Evolutionary conservation across 345 rosid genomes (phyloP), one percentile per base, ranked within the genome.

Genomic region (Balakata baccata): DNA sequence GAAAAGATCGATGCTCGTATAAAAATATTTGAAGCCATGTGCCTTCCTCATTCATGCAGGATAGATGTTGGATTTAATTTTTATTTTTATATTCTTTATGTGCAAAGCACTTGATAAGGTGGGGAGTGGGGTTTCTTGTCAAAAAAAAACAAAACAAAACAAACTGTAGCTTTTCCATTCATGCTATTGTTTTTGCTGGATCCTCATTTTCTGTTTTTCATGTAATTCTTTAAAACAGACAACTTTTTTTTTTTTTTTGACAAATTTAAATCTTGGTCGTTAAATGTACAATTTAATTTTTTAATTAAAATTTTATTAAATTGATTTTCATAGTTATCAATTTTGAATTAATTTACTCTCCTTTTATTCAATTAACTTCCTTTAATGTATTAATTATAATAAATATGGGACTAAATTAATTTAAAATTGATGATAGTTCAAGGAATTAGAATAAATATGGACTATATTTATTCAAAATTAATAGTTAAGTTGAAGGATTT

Each of bases 101-200:
- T 12, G 41, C 39, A 39, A 69, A 52, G 70, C 82, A 74, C 83
- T 79, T 75, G 85, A 75, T 37, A 73, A 66, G 69, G 59, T 18
- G 59, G 74, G 65, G 34, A 53, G 77, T 73, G 82, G 81, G 83
- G 73, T 61, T 72, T 47, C 41, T 66, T 74, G 76, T 75, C 79
- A n/a, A 75, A 3, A 11, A 50, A n/a, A 57, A 23, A 37, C 38
- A 63, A 75, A 3, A 11, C 51, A n/a, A 57, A 23, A 37, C 38
- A 63, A 20, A 37, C 70, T 47, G 12, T 62, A 62, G 68, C 88
- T 81, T 85, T 79, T 77, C 78, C 78, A 56, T 77, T 85, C 85
- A 79, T 77, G 84, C 63, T 76, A 29, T 29, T 2, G 2, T 29
- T 2, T 29, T n/a, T n/a, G n/a, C n/a, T n/a, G 81, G 88, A 83